These are phyloP conservation scores for Penicillium coprophilum DNA, from an alignment of 495 filamentous ascomycete species.

Conservation along the genomic window DNA sequence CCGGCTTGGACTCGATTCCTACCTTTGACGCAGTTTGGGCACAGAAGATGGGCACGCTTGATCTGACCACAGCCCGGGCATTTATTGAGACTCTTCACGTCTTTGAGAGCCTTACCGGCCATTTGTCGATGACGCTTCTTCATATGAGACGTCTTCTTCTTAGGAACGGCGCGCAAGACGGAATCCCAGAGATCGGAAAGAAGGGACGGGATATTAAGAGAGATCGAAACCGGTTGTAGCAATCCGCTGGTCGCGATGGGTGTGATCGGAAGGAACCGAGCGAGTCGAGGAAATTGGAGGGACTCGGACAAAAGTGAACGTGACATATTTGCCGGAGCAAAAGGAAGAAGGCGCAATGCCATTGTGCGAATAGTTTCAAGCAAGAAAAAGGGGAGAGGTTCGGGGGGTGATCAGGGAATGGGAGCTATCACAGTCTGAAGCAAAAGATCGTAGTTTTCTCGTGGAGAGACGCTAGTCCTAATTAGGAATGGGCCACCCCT, in stretches of 20 bases:
- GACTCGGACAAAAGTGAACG: conserved; percentile 8
- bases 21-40: conserved; percentile 78
- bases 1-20: conserved; percentile 22
- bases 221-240: conserved; percentile 26
- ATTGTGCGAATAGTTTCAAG: conserved; percentile 9
- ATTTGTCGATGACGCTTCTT: conserved; percentile 91
- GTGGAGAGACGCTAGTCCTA: conserved; percentile 34
- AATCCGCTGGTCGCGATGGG: conserved; percentile 18
- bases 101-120: conserved; percentile 91
- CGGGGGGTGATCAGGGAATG: background rate
- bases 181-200: conserved; percentile 86
- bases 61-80: conserved; percentile 84
- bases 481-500: conserved; percentile 42
- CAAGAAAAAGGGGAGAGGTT: background rate
- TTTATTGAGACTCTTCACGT: conserved; percentile 78
- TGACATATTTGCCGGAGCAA: conserved; percentile 11
- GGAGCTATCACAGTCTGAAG: conserved; percentile 14
- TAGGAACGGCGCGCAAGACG: conserved; percentile 87
- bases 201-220: conserved; percentile 54
- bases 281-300: conserved; percentile 16
- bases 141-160: conserved; percentile 98
- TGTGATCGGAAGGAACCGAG: conserved; percentile 14
- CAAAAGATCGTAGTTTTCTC: conserved; percentile 24
- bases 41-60: conserved; percentile 86
- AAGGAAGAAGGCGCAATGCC: conserved; percentile 26